phyloP scores from a whole-genome alignment of 306 rosid genomes.

The Ormosia semicastrata region DNA sequence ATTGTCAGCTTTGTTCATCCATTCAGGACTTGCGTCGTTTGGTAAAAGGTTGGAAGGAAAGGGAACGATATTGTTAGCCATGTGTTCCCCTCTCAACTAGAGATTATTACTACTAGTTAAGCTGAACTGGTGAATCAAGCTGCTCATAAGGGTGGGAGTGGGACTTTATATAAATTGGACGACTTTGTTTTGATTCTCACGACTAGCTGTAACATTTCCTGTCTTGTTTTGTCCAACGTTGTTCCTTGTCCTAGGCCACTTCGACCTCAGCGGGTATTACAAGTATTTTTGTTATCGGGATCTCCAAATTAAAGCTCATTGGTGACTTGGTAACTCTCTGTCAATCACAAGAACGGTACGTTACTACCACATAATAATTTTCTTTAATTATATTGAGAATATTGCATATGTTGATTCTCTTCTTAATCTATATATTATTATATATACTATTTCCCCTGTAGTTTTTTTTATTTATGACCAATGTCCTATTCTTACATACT shows the following conservation, averaged over 20 bases:
- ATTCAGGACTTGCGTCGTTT: conserved; percentile 27
- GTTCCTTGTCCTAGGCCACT: conserved; percentile 14
- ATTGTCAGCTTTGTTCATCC: conserved; percentile 49
- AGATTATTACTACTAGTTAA: background rate
- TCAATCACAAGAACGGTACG: background rate
- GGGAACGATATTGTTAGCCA: background rate
- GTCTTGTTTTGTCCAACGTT: background rate
- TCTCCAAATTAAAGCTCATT: background rate
- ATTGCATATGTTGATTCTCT: background rate
- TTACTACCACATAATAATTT: background rate
- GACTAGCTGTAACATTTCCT: background rate
- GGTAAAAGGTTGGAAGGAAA: conserved; percentile 34
- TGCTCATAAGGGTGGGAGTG: background rate
- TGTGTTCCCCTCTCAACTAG: background rate
- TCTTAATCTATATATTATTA: no score
- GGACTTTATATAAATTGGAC: background rate
- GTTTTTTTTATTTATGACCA: background rate
- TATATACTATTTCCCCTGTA: background rate
- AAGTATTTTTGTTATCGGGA: background rate
- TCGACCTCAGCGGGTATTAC: conserved; percentile 21
- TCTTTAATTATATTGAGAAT: background rate
- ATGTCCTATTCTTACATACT: background rate
- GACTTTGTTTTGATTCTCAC: background rate
- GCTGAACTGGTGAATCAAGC: background rate
- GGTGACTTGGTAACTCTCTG: background rate